Conservation (phyloP, 164 flowering plant genomes). For the Vitis rotundifolia region DNA sequence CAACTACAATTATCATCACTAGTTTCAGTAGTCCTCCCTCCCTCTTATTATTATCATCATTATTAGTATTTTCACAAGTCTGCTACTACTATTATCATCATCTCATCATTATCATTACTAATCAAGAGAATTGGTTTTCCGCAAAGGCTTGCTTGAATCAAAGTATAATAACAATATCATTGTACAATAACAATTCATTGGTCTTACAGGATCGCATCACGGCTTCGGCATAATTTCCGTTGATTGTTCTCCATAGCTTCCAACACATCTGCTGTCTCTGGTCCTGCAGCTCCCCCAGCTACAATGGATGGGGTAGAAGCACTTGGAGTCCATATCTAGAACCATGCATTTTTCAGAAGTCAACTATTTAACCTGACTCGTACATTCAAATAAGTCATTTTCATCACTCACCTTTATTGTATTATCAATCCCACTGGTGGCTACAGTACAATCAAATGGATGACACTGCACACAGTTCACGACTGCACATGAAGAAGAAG, state of each 20-base stretch:
- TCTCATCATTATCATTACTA: neutral
- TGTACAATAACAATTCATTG: neutral
- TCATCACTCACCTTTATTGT: conserved; percentile 73
- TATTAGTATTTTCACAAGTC: too few relatives aligned
- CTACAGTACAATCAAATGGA: conserved; percentile 82
- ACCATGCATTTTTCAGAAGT: conserved; percentile 15
- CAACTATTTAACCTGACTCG: neutral
- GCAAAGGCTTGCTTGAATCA: neutral
- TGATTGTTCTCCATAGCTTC: conserved; percentile 83
- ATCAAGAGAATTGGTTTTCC: neutral
- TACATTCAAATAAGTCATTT: neutral
- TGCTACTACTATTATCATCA: too few relatives aligned
- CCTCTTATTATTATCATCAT: too few relatives aligned
- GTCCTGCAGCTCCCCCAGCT: conserved; percentile 74
- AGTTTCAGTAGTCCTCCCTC: too few relatives aligned
- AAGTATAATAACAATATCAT: neutral
- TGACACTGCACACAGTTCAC: conserved; percentile 96
- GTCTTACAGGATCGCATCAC: conserved; percentile 68
- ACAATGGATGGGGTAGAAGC: conserved; percentile 75
- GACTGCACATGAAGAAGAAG: conserved; percentile 45
- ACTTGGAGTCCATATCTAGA: conserved; percentile 86
- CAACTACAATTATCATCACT: too few relatives aligned
- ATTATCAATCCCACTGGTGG: conserved; percentile 94
- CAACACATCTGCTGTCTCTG: conserved; percentile 67
- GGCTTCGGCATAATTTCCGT: conserved; percentile 55